A percentile compares a stretch with the other conserved stretches of the same genome.
Conservation (phyloP, 768 basidiomycete genomes). For the Tremella mesenterica region DNA sequence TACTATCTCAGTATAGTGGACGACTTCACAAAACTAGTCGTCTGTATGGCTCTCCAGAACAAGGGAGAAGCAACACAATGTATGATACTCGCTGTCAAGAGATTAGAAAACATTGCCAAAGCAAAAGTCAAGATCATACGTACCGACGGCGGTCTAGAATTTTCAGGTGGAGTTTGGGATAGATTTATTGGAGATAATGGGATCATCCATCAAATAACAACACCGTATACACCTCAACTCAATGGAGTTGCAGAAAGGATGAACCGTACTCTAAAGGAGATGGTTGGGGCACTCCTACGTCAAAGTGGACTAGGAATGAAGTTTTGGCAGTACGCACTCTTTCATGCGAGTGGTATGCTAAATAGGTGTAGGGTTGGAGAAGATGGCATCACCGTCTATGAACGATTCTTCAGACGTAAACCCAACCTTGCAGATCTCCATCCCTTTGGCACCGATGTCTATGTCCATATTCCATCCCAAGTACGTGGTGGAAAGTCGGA, state of each 20-base stretch:
- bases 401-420: background rate
- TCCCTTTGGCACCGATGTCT: conserved; percentile 6
- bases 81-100: background rate
- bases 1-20: conserved; percentile 13
- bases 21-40: conserved; percentile 9
- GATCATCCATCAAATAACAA: conserved; percentile 10
- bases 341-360: conserved; percentile 1
- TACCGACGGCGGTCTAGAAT: conserved; percentile 19
- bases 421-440: background rate
- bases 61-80: background rate
- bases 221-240: conserved; percentile 10
- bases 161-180: background rate
- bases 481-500: conserved; percentile 4
- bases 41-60: background rate
- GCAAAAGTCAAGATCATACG: conserved; percentile 13
- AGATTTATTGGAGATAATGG: background rate
- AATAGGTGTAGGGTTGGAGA: background rate
- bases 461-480: conserved; percentile 6
- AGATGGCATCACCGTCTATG: conserved; percentile 1
- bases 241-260: conserved; percentile 16
- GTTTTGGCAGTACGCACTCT: conserved; percentile 9
- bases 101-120: conserved; percentile 2
- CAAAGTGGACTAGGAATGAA: background rate
- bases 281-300: conserved; percentile 15
- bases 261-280: conserved; percentile 24